Percentiles rank a stretch among this genome's conserved stretches.
Evolutionary conservation across 768 basidiomycete species (phyloP).

Genomic region (Paxillus ammoniavirescens): DNA sequence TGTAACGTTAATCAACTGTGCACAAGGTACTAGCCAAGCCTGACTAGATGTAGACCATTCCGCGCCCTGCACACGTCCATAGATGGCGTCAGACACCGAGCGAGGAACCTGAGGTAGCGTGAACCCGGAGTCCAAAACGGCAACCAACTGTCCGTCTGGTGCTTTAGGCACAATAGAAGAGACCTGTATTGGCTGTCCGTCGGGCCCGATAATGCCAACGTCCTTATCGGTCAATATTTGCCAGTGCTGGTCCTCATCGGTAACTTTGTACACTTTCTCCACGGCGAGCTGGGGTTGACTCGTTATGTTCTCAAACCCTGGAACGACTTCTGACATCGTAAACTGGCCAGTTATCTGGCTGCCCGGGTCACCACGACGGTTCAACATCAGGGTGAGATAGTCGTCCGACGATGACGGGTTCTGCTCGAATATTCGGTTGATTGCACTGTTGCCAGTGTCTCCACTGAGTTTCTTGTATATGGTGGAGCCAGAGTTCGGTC

Average conservation of each 20-base stretch:
- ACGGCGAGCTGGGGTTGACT: constrained; percentile 65
- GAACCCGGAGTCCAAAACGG: constrained; percentile 74
- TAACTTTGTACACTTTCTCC: constrained; percentile 57
- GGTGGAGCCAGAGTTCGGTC: constrained; percentile 70
- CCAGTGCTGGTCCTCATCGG: constrained; percentile 78
- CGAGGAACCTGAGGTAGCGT: constrained; percentile 73
- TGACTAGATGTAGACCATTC: constrained; percentile 53
- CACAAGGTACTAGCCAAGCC: constrained; percentile 75
- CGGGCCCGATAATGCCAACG: constrained; percentile 72
- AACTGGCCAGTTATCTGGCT: constrained; percentile 59
- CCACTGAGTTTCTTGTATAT: constrained; percentile 56
- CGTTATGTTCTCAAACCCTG: constrained; percentile 60
- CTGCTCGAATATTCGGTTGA: constrained; percentile 65
- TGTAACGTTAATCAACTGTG: constrained; percentile 66
- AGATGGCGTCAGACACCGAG: constrained; percentile 75
- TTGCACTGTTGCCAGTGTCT: constrained; percentile 51
- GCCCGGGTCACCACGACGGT: constrained; percentile 52
- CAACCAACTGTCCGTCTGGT: constrained; percentile 62
- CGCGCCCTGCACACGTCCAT: constrained; percentile 74
- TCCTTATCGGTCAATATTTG: constrained; percentile 66
- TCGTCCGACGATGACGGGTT: constrained; percentile 50
- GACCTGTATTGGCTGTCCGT: constrained; percentile 58
- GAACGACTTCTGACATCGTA: constrained; percentile 62
- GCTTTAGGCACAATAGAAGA: constrained; percentile 70
- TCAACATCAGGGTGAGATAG: constrained; percentile 69